Evolutionary conservation across 108 stramenopile genomes (phyloP).

Genomic region (Cyclotella kingstonii): DNA sequence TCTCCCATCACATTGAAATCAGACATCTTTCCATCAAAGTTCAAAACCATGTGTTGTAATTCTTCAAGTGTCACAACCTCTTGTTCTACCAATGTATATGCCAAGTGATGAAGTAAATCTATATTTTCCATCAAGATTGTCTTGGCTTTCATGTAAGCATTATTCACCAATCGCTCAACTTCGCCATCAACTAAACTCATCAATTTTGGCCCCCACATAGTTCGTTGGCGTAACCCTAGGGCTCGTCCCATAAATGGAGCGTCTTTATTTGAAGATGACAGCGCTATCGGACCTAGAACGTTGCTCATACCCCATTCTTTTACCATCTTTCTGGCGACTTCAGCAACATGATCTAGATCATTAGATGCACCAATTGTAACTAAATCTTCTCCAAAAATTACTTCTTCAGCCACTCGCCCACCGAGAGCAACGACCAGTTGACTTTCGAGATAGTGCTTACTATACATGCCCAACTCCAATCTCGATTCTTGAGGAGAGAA

Average conservation of each 20-base stretch:
- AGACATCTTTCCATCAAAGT: conserved; percentile 74
- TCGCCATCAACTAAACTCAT: conserved; percentile 78
- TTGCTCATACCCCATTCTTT: conserved; percentile 96
- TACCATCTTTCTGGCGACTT: conserved; percentile 94
- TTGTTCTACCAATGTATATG: conserved; percentile 76
- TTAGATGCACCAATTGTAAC: conserved; percentile 97
- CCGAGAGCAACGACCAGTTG: conserved; percentile 93
- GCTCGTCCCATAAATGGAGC: conserved; percentile 77
- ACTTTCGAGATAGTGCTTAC: conserved; percentile 90
- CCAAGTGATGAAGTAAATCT: conserved; percentile 82
- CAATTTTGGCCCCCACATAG: conserved; percentile 80
- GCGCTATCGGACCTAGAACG: conserved; percentile 87
- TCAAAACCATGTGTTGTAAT: conserved; percentile 89
- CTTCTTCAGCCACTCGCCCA: conserved; percentile 96
- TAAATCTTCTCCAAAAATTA: conserved; percentile 92
- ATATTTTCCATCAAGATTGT: conserved; percentile 78
- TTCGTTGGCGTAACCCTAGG: conserved; percentile 61
- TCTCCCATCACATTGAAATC: conserved; percentile 76
- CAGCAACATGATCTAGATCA: conserved; percentile 95
- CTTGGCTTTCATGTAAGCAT: conserved; percentile 88
- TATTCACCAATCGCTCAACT: conserved; percentile 93
- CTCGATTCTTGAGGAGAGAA: conserved; percentile 92
- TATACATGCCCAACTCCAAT: conserved; percentile 91
- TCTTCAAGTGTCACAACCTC: conserved; percentile 94
- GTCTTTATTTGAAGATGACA: conserved; percentile 53